Base-by-base conservation (phyloP, 192 early-diverging fungal species). In the Coemansia sp. region DNA sequence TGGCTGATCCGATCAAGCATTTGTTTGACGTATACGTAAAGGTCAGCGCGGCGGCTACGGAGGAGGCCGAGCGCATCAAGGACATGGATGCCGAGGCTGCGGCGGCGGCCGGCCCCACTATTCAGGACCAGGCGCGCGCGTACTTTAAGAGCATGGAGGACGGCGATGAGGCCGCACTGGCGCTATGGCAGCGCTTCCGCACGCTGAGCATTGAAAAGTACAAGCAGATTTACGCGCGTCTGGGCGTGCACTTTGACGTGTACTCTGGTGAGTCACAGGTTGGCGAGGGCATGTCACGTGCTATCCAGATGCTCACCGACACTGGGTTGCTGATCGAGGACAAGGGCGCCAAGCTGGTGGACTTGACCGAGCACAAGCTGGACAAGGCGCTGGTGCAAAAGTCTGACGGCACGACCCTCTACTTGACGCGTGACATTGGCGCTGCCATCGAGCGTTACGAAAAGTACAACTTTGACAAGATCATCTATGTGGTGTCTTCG, bases 211-310 rank as follows among this genome's bases (percentile, higher is more conserved):
- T 96, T 69, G 87, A 80, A 75, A 94, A 94, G 76, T 98, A 97
- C 87, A 87, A 90, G 73, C 87, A 93, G 8, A 94, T 88, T 5
- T 98, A 98, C 65, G 85, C 83, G 17, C 93, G 95, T 62, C 85
- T 98, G 61, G 92, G 93, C 69, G 87, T 97, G 65, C 57, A 86
- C n/a, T 97, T 97, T 68, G 95, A 97, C 76, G 82, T 96, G 44
- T 96, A 93, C 74, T 96, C 93, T 48, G 95, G 96, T 52, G 96
- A 98, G 82, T 95, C 94, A 8, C 90, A 95, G 81, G 93, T 94
- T 57, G 85, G 84, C 53, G 74, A 88, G 10, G 86, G 86, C 57
- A 90, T 93, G 86, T 63, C 71, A 47, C 81, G 73, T 38, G 89
- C 87, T 57, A 87, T 86, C 74, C 61, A 87, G 44, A 84, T 91